Evolutionary conservation across 495 filamentous ascomycete species (phyloP).

Genomic region (Penicillium antarcticum): DNA sequence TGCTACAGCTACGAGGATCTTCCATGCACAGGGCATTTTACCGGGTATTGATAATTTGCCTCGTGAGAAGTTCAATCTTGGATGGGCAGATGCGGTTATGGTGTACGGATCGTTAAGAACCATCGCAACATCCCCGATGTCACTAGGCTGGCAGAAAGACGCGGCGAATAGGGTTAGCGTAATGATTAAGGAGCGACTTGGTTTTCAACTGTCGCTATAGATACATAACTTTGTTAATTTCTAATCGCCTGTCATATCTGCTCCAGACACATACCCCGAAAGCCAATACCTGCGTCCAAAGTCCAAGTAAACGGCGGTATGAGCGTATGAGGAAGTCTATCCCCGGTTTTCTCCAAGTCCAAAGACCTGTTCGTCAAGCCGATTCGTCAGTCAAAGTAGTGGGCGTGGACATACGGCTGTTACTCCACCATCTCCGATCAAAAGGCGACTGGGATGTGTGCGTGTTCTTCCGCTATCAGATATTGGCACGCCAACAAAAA

Average conservation of each 20-base stretch:
- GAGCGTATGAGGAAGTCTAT: no score
- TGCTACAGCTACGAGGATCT: constrained; percentile 11
- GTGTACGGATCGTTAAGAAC: constrained; percentile 10
- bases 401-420: no score
- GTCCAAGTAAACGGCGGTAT: neutral
- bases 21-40: constrained; percentile 2
- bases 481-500: neutral
- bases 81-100: constrained; percentile 11
- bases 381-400: no score
- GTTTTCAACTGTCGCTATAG: constrained; percentile 9
- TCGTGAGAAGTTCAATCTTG: constrained; percentile 5
- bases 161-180: constrained; percentile 4
- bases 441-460: neutral
- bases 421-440: neutral
- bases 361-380: no score
- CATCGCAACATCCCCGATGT: constrained; percentile 7
- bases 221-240: neutral
- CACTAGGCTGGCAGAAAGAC: constrained; percentile 9
- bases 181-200: constrained; percentile 9
- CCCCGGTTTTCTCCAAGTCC: no score
- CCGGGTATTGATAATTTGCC: constrained; percentile 2
- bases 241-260: constrained; percentile 1
- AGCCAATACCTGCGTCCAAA: neutral
- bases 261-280: neutral
- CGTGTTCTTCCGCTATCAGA: neutral